phyloP scores from a whole-genome alignment of 176 grass and related monocot genomes.

The Areca catechu region DNA sequence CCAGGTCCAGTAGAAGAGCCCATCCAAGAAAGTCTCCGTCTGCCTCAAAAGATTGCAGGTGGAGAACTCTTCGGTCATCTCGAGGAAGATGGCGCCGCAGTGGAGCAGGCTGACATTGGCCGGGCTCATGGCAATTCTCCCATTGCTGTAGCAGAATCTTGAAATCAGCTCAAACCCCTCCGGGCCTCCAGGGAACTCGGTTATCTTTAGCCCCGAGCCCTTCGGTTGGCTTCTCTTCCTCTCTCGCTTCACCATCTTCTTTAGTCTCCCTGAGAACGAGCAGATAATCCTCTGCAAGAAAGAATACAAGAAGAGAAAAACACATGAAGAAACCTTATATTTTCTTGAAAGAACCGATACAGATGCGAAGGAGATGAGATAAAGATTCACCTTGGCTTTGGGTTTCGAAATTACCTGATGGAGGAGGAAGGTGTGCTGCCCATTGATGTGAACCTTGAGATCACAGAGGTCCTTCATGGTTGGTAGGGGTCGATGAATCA shows the following conservation, averaged over 20 bases:
- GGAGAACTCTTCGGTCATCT: conserved; percentile 78
- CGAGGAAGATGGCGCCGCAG: conserved; percentile 52
- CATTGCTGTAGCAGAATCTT: conserved; percentile 80
- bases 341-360: neutral
- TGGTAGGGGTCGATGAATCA: neutral
- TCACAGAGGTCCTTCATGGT: conserved; percentile 81
- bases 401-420: conserved; percentile 45
- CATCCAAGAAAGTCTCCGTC: conserved; percentile 61
- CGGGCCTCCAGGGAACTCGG: conserved; percentile 58
- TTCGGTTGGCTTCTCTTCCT: conserved; percentile 21
- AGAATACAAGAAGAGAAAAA: conserved; percentile 4
- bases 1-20: conserved; percentile 69
- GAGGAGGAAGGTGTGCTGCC: conserved; percentile 67
- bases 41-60: conserved; percentile 58
- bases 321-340: no score
- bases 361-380: no score
- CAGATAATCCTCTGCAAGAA: conserved; percentile 58
- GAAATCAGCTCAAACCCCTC: conserved; percentile 67
- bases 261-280: conserved; percentile 63
- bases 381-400: no score
- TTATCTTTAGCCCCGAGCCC: conserved; percentile 20
- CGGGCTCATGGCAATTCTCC: conserved; percentile 45
- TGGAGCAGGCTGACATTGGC: conserved; percentile 54
- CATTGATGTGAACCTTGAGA: conserved; percentile 85
- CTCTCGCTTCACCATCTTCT: conserved; percentile 40